These are phyloP conservation scores for Graphiopsis chlorocephala DNA, from an alignment of 2,329 filamentous ascomycete genomes.

Conservation along the genomic window DNA sequence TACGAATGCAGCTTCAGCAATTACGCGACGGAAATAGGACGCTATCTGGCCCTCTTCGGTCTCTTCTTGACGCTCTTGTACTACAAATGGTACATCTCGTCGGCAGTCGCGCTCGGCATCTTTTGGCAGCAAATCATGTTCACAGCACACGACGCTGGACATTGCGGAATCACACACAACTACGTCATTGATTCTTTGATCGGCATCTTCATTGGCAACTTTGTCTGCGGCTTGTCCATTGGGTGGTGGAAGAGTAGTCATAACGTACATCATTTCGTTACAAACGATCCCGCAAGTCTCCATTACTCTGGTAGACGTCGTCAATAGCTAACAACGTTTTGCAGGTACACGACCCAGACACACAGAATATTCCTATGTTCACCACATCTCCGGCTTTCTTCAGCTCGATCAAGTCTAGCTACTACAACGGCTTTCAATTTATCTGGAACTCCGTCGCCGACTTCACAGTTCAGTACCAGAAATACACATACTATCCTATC, in stretches of 20 bases:
- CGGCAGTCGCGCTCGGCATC: conserved; percentile 57
- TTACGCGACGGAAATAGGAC: conserved; percentile 58
- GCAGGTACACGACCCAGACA: conserved; percentile 41
- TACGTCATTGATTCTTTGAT: conserved; percentile 59
- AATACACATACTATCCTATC: conserved; percentile 79
- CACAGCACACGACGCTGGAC: conserved; percentile 63
- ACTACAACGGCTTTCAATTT: conserved; percentile 74
- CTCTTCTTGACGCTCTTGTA: conserved; percentile 48
- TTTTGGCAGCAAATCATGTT: conserved; percentile 72
- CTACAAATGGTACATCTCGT: conserved; percentile 56
- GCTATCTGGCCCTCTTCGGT: conserved; percentile 53
- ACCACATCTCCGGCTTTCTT: conserved; percentile 82
- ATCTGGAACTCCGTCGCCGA: conserved; percentile 72
- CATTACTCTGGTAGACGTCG: too few relatives aligned
- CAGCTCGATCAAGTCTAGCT: conserved; percentile 69
- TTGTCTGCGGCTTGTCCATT: conserved; percentile 64
- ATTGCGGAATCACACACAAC: conserved; percentile 60
- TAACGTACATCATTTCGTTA: conserved; percentile 66
- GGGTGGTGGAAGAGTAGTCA: conserved; percentile 68
- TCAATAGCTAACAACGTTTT: conserved; percentile 17
- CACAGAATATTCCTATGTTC: conserved; percentile 74
- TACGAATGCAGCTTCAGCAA: conserved; percentile 59
- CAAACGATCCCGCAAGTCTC: conserved; percentile 54
- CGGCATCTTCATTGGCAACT: conserved; percentile 62
- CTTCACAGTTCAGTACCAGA: conserved; percentile 68